Percentiles rank a stretch among this genome's conserved stretches.
These are phyloP conservation scores for Cyathus striatus DNA, from an alignment of 768 basidiomycete genomes.

Conservation along the genomic window DNA sequence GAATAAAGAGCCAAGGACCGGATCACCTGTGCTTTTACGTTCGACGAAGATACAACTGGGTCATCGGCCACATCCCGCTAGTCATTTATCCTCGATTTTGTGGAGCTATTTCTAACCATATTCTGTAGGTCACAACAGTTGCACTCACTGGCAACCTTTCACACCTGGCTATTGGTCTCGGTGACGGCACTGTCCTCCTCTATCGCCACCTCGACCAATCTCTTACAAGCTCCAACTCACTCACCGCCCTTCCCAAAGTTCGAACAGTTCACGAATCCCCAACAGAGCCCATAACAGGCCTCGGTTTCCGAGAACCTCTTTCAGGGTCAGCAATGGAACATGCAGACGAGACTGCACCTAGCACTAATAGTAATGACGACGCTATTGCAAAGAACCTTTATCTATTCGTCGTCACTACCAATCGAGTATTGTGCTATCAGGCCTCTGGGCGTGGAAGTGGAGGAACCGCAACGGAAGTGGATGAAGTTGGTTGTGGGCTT, in stretches of 20 bases:
- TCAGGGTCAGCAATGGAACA: too few species aligned
- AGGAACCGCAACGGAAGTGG: slow-evolving; percentile 61
- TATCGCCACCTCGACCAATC: slow-evolving; percentile 93
- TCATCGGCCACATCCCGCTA: slow-evolving; percentile 77
- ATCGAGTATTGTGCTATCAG: slow-evolving; percentile 71
- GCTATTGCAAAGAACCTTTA: too few species aligned
- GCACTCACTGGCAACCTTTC: slow-evolving; percentile 74
- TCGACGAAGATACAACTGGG: slow-evolving; percentile 73
- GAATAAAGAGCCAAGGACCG: slow-evolving; percentile 60
- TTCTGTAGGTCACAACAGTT: slow-evolving; percentile 63
- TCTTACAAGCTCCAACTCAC: slow-evolving; percentile 60
- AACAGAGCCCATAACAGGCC: slow-evolving; percentile 86
- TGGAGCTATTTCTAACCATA: slow-evolving; percentile 3
- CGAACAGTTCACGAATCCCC: slow-evolving; percentile 79
- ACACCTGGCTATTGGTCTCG: slow-evolving; percentile 90
- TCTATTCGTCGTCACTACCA: slow-evolving; percentile 87
- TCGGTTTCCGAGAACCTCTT: slow-evolving; percentile 82
- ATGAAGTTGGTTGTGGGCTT: slow-evolving; percentile 81
- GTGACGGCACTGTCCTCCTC: slow-evolving; percentile 88
- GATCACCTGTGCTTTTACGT: slow-evolving; percentile 59
- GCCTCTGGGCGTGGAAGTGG: slow-evolving; percentile 69
- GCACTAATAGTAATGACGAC: too few species aligned
- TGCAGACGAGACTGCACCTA: slow-evolving; percentile 31
- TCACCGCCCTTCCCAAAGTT: slow-evolving; percentile 81
- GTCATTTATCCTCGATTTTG: slow-evolving; percentile 17